Percentiles rank a stretch among this genome's conserved stretches.
These are phyloP conservation scores for Tricharina praecox DNA, from an alignment of 495 filamentous ascomycete genomes.

Conservation along the genomic window DNA sequence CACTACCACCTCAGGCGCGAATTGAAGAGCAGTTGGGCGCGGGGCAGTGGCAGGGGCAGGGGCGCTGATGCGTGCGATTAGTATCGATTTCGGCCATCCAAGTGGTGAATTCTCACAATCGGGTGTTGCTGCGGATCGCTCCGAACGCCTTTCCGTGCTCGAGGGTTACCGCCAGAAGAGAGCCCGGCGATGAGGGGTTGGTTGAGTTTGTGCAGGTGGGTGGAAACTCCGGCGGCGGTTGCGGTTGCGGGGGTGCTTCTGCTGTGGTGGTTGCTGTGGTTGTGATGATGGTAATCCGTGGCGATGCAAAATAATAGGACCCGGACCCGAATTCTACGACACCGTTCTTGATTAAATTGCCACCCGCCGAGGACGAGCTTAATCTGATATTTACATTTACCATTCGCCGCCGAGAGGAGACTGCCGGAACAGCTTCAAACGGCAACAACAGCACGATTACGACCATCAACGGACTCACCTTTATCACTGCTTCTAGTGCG, in stretches of 20 bases:
- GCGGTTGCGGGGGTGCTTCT: too few relatives aligned
- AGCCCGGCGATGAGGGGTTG: slow-evolving; percentile 52
- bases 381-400: slow-evolving; percentile 83
- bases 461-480: slow-evolving; percentile 73
- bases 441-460: slow-evolving; percentile 42
- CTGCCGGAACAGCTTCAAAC: slow-evolving; percentile 33
- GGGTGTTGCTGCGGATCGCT: slow-evolving; percentile 55
- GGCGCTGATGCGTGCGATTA: slow-evolving; percentile 27
- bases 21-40: background rate
- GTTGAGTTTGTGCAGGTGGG: slow-evolving; percentile 84
- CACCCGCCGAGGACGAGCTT: slow-evolving; percentile 79
- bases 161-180: slow-evolving; percentile 57
- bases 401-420: slow-evolving; percentile 50
- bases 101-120: slow-evolving; percentile 59
- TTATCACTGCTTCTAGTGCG: slow-evolving; percentile 67
- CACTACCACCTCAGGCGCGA: background rate
- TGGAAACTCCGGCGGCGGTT: background rate
- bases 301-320: too few relatives aligned
- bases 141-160: slow-evolving; percentile 83
- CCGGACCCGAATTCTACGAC: slow-evolving; percentile 45
- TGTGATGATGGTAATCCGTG: too few relatives aligned
- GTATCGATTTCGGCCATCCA: slow-evolving; percentile 71
- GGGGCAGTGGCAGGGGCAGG: background rate
- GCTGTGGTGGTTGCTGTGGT: too few relatives aligned
- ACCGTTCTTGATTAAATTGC: slow-evolving; percentile 75